Evolutionary conservation across 768 basidiomycete genomes (phyloP).

Genomic region (Podaxis carcinomalis): DNA sequence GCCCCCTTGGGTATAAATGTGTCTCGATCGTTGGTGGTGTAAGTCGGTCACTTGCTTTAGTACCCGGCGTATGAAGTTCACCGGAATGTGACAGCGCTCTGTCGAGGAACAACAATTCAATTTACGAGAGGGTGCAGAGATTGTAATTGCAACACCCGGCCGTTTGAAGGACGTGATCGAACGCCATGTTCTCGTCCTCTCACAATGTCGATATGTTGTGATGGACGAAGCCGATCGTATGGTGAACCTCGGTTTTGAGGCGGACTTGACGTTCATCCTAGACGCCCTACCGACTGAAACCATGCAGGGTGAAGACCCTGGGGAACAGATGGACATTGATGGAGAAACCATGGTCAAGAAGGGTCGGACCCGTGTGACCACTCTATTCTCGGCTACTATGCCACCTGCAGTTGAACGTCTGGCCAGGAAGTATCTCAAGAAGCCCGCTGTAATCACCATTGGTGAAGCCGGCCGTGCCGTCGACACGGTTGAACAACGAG

Average conservation of each 20-base stretch:
- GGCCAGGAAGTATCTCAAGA: slow-evolving; percentile 88
- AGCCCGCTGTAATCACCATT: slow-evolving; percentile 94
- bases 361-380: slow-evolving; percentile 87
- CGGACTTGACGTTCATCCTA: slow-evolving; percentile 89
- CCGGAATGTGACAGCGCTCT: slow-evolving; percentile 49
- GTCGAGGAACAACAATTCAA: slow-evolving; percentile 99
- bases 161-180: slow-evolving; percentile 98
- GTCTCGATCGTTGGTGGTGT: slow-evolving; percentile 99
- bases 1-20: slow-evolving; percentile 85
- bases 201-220: slow-evolving; percentile 96
- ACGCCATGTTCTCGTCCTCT: slow-evolving; percentile 89
- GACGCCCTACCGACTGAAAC: slow-evolving; percentile 87
- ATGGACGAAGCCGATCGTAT: slow-evolving; percentile 99
- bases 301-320: slow-evolving; percentile 80
- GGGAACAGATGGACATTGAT: slow-evolving; percentile 77
- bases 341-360: slow-evolving; percentile 64
- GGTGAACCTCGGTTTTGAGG: slow-evolving; percentile 97
- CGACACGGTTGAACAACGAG: slow-evolving; percentile 94
- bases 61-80: slow-evolving; percentile 2
- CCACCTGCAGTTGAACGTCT: slow-evolving; percentile 94
- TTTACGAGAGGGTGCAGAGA: slow-evolving; percentile 96
- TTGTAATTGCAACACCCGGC: slow-evolving; percentile 98
- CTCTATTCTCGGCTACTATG: slow-evolving; percentile 98
- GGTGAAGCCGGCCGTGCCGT: slow-evolving; percentile 98
- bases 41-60: slow-evolving; percentile 22